Base-by-base conservation (phyloP, 2,329 filamentous ascomycete species). In the Sporothrix luriei region DNA sequence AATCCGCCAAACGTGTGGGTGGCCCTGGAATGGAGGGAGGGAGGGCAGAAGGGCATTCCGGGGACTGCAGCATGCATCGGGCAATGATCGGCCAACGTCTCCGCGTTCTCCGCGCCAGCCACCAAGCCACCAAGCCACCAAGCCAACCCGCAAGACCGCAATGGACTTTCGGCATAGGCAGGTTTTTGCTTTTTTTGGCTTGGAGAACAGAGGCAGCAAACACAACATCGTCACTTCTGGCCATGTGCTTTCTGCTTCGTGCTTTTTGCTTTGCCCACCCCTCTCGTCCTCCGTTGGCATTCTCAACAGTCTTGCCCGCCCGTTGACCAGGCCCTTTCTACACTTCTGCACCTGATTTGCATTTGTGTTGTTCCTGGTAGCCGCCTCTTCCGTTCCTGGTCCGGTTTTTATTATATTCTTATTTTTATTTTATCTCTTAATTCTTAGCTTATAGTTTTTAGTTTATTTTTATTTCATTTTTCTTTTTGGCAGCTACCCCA, bases 81-180 rank as follows among this genome's bases (percentile, higher is more conserved):
- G 57, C 40, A 62, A 21, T 19, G 57, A 62, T 62, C 57, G 21
- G 38, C 57, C 57, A 26, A 26, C 24, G 57, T 19, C 57, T 62
- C 57, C 57, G 38, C 57, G 57, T 46, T 61, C 38, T 61, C 57
- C 33, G 29, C 55, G 55, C 55, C 33, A n/a, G 57, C 57, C 38
- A 14, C 21, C 33, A 14, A 43, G 5, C 29, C 29, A 33, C 33
- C 33, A 33, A 33, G 33, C 33, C 29, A 33, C 1, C 29, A 33
- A 33, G 5, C 29, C 33, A 33, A 33, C 7, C 33, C 7, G 29
- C 29, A 3, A 29, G 2, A 33, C 33, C 33, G 9, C 33, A 33
- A 1, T 14, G 21, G 55, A 40, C 43, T 33, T 33, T 59, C 55
- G n/a, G 55, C 33, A 26, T 38, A 38, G 43, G 38, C 57, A 46